A percentile compares a stretch with the other conserved stretches of the same genome.
Evolutionary conservation across 164 flowering plant species (phyloP).

Genomic region (Echeveria elegans): DNA sequence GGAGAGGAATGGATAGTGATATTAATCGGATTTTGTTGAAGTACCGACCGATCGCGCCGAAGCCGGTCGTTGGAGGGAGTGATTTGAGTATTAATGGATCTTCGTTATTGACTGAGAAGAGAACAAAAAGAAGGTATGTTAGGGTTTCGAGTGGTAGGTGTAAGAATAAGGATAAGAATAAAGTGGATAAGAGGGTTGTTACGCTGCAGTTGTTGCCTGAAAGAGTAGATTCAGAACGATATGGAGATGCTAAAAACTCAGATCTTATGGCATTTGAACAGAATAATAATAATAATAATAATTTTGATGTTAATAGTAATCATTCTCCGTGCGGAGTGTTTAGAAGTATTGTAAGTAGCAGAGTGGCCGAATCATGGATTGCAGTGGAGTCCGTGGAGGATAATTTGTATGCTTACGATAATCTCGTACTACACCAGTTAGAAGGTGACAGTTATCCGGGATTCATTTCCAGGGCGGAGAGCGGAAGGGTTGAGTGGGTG

Average conservation of each 20-base stretch:
- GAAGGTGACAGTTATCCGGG: neutral
- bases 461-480: neutral
- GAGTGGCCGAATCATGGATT: neutral
- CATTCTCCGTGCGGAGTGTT: neutral
- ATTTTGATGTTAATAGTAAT: neutral
- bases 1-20: neutral
- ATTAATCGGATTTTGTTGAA: neutral
- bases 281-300: neutral
- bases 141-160: neutral
- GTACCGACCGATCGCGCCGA: neutral
- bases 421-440: neutral
- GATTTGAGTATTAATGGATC: neutral
- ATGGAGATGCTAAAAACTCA: neutral
- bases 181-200: neutral
- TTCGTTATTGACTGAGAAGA: neutral
- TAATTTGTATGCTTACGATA: too few relatives aligned
- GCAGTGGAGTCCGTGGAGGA: neutral
- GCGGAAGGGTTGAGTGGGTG: slow-evolving; percentile 1
- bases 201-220: slow-evolving; percentile 4
- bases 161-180: too few relatives aligned
- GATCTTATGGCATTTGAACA: neutral
- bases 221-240: neutral
- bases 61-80: neutral
- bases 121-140: neutral
- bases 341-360: neutral